Evolutionary conservation across 163 green algal genomes (phyloP).

Genomic region (Scenedesmus sp.): DNA sequence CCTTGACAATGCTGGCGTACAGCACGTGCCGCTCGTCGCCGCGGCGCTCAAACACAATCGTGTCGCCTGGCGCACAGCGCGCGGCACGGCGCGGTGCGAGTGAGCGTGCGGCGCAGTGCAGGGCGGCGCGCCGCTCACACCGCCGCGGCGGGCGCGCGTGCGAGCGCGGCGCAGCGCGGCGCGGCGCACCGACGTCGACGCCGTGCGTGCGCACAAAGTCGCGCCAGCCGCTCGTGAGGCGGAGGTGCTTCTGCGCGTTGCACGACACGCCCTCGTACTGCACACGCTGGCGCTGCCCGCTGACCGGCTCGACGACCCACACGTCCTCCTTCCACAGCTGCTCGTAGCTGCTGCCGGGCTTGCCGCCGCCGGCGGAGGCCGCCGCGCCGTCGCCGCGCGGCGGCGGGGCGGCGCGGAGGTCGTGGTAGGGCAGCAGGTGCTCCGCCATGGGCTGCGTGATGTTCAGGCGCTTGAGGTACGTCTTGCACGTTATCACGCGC

Average conservation of each 20-base stretch:
- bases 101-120: background rate
- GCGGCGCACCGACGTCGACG: constrained; percentile 28
- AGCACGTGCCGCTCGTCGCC: constrained; percentile 31
- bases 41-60: constrained; percentile 41
- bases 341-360: constrained; percentile 30
- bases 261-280: constrained; percentile 43
- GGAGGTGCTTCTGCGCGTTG: constrained; percentile 43
- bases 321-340: constrained; percentile 44
- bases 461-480: constrained; percentile 49
- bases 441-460: constrained; percentile 47
- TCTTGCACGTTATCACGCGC: constrained; percentile 43
- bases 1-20: constrained; percentile 21
- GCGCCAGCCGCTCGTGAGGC: constrained; percentile 44
- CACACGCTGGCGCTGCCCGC: background rate
- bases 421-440: constrained; percentile 32
- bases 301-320: background rate
- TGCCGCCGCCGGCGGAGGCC: background rate
- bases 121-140: background rate
- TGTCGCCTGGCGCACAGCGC: constrained; percentile 36
- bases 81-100: no score
- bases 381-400: background rate
- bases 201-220: constrained; percentile 23
- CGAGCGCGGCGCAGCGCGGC: background rate
- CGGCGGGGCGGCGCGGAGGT: background rate
- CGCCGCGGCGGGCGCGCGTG: background rate